Percentiles rank a stretch among this genome's conserved stretches.
Evolutionary conservation across 148 eudicot species (phyloP).

Genomic region (Diospyros lotus): DNA sequence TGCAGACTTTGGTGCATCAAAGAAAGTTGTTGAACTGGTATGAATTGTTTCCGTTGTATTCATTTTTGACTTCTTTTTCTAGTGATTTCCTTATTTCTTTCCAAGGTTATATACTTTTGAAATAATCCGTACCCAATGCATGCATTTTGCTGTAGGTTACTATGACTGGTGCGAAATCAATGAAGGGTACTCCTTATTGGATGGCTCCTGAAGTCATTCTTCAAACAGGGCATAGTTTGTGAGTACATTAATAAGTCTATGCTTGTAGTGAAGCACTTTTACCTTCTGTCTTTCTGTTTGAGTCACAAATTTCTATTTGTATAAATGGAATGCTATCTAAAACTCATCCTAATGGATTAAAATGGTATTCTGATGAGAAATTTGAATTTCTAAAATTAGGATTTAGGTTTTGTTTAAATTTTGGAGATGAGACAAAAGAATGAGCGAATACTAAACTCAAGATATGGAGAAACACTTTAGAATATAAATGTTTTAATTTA

Average conservation of each 20-base stretch:
- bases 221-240: constrained; percentile 94
- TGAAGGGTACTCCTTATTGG: constrained; percentile 99
- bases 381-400: no score
- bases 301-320: no score
- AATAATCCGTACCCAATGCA: neutral
- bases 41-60: neutral
- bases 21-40: constrained; percentile 98
- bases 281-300: no score
- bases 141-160: constrained; percentile 53
- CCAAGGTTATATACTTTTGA: constrained; percentile 4
- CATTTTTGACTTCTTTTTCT: constrained; percentile 1
- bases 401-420: no score
- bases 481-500: no score
- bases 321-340: no score
- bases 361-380: no score
- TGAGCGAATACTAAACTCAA: no score
- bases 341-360: no score
- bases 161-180: constrained; percentile 93
- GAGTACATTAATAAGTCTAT: constrained; percentile 24
- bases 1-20: constrained; percentile 98
- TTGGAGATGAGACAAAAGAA: no score
- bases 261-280: no score
- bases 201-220: constrained; percentile 99
- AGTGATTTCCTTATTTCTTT: neutral
- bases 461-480: no score